These are phyloP conservation scores for Panicum virgatum DNA, from an alignment of 202 grass and related monocot genomes.

Conservation along the genomic window DNA sequence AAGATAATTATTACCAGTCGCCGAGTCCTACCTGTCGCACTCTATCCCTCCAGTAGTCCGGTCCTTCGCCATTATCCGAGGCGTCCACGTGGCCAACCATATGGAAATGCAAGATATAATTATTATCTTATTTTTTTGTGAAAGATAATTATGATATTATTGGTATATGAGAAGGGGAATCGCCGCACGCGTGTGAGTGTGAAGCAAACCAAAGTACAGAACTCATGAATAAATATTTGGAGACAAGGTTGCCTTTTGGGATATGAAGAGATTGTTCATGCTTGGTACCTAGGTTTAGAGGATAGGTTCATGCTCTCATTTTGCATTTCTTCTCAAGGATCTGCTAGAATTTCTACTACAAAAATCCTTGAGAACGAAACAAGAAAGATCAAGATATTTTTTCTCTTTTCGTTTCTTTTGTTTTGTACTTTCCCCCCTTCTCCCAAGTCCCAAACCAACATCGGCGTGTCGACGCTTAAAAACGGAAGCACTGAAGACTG, in stretches of 20 bases:
- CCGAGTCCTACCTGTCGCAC: slow-evolving; percentile 5
- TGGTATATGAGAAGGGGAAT: too few relatives aligned
- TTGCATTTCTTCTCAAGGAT: background rate
- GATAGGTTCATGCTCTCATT: background rate
- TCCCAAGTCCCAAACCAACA: background rate
- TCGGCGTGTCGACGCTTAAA: background rate
- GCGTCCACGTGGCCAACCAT: background rate
- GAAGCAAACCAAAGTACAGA: background rate
- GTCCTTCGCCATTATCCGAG: slow-evolving; percentile 31
- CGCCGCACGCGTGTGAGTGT: too few relatives aligned
- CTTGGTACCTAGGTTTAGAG: too few relatives aligned
- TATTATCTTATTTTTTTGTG: too few relatives aligned
- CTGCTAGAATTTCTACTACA: background rate
- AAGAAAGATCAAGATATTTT: slow-evolving; percentile 1
- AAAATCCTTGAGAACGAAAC: background rate
- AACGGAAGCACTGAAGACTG: slow-evolving; percentile 15
- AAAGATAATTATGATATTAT: too few relatives aligned
- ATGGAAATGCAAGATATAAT: background rate
- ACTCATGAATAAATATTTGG: background rate
- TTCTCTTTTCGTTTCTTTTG: background rate
- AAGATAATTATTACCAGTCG: slow-evolving; percentile 13
- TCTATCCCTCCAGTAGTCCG: slow-evolving; percentile 29
- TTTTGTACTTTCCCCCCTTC: background rate
- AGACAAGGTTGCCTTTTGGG: background rate
- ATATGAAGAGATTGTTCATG: too few relatives aligned